A percentile compares a stretch with the other conserved stretches of the same genome.
Evolutionary conservation across 352 stramenopile genomes (phyloP).

Genomic region (Thalassiosira hispida): DNA sequence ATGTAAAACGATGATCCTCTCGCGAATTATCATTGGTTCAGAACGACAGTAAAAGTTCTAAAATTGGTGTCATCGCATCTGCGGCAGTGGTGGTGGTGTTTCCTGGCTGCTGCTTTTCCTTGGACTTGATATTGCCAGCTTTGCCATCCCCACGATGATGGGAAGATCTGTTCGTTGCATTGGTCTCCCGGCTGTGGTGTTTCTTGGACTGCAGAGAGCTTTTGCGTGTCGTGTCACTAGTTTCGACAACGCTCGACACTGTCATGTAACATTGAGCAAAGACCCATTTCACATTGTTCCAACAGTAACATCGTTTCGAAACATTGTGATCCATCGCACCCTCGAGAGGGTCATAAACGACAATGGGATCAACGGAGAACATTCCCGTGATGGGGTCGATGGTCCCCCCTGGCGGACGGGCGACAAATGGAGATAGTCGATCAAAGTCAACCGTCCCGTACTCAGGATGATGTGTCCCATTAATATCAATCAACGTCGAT

Average conservation of each 20-base stretch:
- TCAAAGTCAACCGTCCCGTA: slow-evolving; percentile 38
- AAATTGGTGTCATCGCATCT: slow-evolving; percentile 54
- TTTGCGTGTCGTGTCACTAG: slow-evolving; percentile 41
- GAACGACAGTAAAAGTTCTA: slow-evolving; percentile 70
- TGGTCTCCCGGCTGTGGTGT: slow-evolving; percentile 6
- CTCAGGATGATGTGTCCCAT: slow-evolving; percentile 67
- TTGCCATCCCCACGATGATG: slow-evolving; percentile 9
- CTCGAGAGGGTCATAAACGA: slow-evolving; percentile 83
- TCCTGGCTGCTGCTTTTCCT: slow-evolving; percentile 17
- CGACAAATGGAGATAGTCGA: slow-evolving; percentile 64
- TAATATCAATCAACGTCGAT: slow-evolving; percentile 78
- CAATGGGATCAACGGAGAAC: slow-evolving; percentile 81
- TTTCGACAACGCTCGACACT: slow-evolving; percentile 75
- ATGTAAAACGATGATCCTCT: no score
- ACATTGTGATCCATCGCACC: slow-evolving; percentile 80
- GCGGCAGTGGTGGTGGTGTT: slow-evolving; percentile 29
- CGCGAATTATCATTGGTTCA: slow-evolving; percentile 31
- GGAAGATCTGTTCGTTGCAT: neutral
- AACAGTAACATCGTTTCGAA: slow-evolving; percentile 80
- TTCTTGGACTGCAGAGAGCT: slow-evolving; percentile 18
- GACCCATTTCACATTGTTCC: slow-evolving; percentile 78
- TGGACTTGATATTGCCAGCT: slow-evolving; percentile 5
- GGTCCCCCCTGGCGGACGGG: slow-evolving; percentile 56
- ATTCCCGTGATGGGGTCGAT: slow-evolving; percentile 81
- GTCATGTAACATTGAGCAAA: slow-evolving; percentile 85